Conservation (phyloP, 2,329 filamentous ascomycete species). For the Stenocarpella maydis region DNA sequence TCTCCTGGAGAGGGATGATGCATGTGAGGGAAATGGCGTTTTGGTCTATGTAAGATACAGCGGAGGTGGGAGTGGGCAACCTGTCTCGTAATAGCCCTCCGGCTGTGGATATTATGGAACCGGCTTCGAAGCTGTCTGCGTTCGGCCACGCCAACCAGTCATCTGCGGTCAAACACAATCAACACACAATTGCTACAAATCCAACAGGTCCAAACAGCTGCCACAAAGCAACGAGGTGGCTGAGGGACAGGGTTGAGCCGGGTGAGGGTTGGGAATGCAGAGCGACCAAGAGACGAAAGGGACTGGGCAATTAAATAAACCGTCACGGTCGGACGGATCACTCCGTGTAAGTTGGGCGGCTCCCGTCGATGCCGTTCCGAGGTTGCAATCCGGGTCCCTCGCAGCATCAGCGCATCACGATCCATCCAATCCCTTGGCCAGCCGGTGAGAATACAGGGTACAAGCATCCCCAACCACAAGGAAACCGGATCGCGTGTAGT, state of each 20-base stretch:
- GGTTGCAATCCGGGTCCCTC: slow-evolving; percentile 13
- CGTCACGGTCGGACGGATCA: background rate
- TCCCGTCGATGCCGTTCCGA: slow-evolving; percentile 10
- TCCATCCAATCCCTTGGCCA: slow-evolving; percentile 14
- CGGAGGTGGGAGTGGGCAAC: background rate
- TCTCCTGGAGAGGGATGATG: background rate
- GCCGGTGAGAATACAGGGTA: no score
- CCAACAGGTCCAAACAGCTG: background rate
- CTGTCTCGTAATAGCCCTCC: background rate
- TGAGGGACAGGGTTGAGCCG: no score
- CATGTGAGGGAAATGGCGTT: slow-evolving; percentile 1
- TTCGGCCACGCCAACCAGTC: no score
- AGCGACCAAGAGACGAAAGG: no score
- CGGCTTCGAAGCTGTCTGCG: background rate
- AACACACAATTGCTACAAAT: background rate
- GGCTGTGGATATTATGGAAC: slow-evolving; percentile 4
- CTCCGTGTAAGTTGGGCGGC: no score
- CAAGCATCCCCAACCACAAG: background rate
- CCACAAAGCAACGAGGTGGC: no score
- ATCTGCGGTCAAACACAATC: background rate
- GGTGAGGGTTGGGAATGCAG: no score
- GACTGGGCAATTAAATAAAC: background rate
- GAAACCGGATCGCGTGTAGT: no score
- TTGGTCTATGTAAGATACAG: slow-evolving; percentile 15
- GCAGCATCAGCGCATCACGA: no score